Percentiles rank a stretch among this genome's conserved stretches.
These are phyloP conservation scores for Phyllostachys edulis DNA, from an alignment of 176 grass and related monocot species.

Conservation along the genomic window DNA sequence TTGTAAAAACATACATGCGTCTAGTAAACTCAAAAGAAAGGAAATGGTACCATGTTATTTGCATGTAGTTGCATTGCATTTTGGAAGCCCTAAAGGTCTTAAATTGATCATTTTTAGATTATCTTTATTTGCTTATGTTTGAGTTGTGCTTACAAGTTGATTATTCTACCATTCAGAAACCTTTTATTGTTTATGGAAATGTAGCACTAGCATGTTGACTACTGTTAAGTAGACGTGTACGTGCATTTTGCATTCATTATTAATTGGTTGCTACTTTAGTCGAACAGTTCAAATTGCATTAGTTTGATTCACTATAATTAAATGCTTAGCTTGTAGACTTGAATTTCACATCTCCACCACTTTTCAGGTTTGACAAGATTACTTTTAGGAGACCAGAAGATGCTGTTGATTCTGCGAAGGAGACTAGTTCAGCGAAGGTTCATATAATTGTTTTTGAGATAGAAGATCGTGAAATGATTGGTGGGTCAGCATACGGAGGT, in stretches of 20 bases:
- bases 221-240: neutral
- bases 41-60: neutral
- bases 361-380: slow-evolving; percentile 88
- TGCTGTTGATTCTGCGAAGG: slow-evolving; percentile 51
- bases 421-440: slow-evolving; percentile 56
- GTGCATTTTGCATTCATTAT: neutral
- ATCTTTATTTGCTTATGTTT: neutral
- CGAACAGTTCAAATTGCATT: neutral
- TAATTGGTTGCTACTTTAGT: neutral
- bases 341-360: neutral
- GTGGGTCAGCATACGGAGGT: slow-evolving; percentile 95
- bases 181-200: neutral
- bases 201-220: neutral
- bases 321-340: slow-evolving; percentile 16
- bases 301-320: neutral
- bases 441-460: slow-evolving; percentile 93
- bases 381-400: slow-evolving; percentile 73
- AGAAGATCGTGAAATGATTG: slow-evolving; percentile 88
- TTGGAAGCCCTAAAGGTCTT: neutral
- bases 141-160: neutral
- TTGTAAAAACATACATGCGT: neutral
- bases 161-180: neutral
- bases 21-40: neutral
- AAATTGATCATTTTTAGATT: neutral
- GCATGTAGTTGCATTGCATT: neutral